Evolutionary conservation across 192 early-diverging fungal genomes (phyloP).

Genomic region (Coemansia reversa): DNA sequence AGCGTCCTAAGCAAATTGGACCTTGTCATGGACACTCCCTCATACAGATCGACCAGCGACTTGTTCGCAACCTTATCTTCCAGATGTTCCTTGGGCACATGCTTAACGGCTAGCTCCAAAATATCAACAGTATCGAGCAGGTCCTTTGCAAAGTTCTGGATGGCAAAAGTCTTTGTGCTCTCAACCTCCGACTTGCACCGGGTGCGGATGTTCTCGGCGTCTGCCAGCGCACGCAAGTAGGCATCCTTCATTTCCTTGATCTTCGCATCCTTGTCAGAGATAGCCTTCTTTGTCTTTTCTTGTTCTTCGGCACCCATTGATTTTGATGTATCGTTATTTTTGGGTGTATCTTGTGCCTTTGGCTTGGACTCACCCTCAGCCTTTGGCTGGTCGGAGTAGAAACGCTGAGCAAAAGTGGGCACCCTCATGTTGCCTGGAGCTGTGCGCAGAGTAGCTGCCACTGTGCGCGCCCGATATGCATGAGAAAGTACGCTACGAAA

Average conservation of each 20-base stretch:
- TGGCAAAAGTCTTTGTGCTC: slow-evolving; percentile 79
- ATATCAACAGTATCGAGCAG: slow-evolving; percentile 90
- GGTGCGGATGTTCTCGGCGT: slow-evolving; percentile 92
- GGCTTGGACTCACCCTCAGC: slow-evolving; percentile 4
- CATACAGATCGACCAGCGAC: slow-evolving; percentile 75
- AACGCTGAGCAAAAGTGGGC: slow-evolving; percentile 17
- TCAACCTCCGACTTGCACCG: slow-evolving; percentile 85
- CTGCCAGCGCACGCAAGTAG: slow-evolving; percentile 90
- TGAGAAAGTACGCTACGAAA: slow-evolving; percentile 36
- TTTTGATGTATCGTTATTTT: slow-evolving; percentile 17
- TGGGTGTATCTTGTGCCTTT: background rate
- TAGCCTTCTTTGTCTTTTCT: slow-evolving; percentile 31
- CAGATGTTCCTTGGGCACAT: slow-evolving; percentile 74
- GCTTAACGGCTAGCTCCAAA: slow-evolving; percentile 81
- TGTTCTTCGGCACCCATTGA: slow-evolving; percentile 23
- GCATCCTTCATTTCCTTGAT: slow-evolving; percentile 67
- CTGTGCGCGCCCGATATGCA: slow-evolving; percentile 21
- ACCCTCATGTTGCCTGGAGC: background rate
- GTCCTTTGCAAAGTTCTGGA: slow-evolving; percentile 99
- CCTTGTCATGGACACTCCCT: slow-evolving; percentile 88
- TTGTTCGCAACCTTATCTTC: slow-evolving; percentile 55
- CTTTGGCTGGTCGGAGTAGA: slow-evolving; percentile 42
- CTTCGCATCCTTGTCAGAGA: slow-evolving; percentile 53
- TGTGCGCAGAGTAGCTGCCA: background rate
- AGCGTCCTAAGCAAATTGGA: slow-evolving; percentile 83